Evolutionary conservation across 768 basidiomycete species (phyloP), one percentile per base, ranked within the genome.

Genomic region (Lepiota venenata): DNA sequence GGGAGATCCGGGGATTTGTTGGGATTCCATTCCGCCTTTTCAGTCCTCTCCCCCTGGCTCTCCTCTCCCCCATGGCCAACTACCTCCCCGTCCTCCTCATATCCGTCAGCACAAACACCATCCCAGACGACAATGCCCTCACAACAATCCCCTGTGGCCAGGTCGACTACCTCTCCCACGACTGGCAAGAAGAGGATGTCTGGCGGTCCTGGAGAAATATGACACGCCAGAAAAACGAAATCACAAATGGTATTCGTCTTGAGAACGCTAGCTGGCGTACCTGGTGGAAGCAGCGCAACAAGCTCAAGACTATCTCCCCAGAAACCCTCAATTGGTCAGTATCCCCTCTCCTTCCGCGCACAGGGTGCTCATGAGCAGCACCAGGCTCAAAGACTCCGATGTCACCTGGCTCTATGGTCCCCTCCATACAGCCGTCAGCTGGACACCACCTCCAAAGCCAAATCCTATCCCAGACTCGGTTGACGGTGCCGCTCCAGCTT

Each of bases 351-450:
- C 4, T 56, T 40, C 50, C 56, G 42, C 47, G 16, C 47, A 44
- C 36, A 37, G 39, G 3, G 51, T 55, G 59, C 32, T 58, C 44
- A 57, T 56, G 50, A 36, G 40, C 54, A 40, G 32, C 39, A 40
- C 45, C 74, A 98, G 96, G 96, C 84, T 99, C 63, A 99, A 99
- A 71, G 96, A 99, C 71, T 94, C 91, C 5, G 96, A 99, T 68
- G 96, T 98, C 38, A 99, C 97, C 1, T 99, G 96, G 96, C 82
- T 99, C 0, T 98, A 99, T 64, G 96, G 96, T 0, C 96, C 96
- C 18, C 76, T 99, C 0, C 96, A 99, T 69, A 92, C 93, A 0
- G 93, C 92, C n/a, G 84, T 86, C 42, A 92, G 93, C 60, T 89
- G 88, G 73, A 77, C 84, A 3, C 87, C 86, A 3, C 83, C 85